These are phyloP conservation scores for Metschnikowia similis DNA, from an alignment of 805 yeast species.

Conservation along the genomic window DNA sequence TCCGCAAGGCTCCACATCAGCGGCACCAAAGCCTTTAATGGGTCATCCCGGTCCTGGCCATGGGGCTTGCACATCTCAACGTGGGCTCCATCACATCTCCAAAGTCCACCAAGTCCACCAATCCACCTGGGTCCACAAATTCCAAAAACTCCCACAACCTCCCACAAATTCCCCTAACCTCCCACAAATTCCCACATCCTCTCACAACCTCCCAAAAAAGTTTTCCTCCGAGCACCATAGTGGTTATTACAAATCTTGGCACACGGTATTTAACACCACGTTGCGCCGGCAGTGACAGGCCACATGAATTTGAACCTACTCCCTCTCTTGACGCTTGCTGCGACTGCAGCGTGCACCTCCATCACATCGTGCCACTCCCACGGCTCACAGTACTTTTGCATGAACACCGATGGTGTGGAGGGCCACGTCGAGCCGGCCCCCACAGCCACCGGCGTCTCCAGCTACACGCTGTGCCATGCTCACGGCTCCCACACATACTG, in stretches of 20 bases:
- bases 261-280: background rate
- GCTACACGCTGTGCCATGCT: conserved; percentile 5
- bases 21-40: background rate
- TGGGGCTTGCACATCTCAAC: no score
- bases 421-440: conserved; percentile 4
- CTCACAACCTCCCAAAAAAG: no score
- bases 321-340: background rate
- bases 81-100: no score
- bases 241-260: background rate
- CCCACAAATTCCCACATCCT: background rate
- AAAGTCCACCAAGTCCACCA: no score
- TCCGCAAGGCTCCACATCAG: background rate
- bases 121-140: no score
- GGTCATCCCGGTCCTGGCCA: background rate
- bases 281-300: background rate
- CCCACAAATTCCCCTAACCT: background rate
- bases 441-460: background rate
- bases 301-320: background rate
- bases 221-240: background rate
- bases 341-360: background rate
- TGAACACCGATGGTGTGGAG: conserved; percentile 4
- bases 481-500: conserved; percentile 3
- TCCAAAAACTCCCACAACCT: no score
- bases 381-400: background rate
- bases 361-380: conserved; percentile 6